These are phyloP conservation scores for Kuraishia ogatae DNA, from an alignment of 805 yeast species.

Conservation along the genomic window DNA sequence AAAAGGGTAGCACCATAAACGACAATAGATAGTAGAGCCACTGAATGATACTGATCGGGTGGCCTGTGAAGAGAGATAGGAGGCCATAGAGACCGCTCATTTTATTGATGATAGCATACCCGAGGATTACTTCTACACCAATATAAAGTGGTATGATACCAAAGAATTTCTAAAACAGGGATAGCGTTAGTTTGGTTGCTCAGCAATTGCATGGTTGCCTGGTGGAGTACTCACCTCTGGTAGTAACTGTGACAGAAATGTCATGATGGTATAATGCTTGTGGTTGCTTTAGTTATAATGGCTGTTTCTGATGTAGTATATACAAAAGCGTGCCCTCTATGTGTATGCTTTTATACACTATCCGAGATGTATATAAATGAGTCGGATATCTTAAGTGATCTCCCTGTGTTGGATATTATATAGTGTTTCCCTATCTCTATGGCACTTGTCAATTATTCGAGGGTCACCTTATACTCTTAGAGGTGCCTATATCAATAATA, in stretches of 20 bases:
- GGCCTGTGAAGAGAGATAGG: constrained; percentile 81
- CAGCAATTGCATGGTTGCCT: neutral
- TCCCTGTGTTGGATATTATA: too few relatives aligned
- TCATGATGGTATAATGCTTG: neutral
- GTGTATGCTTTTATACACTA: too few relatives aligned
- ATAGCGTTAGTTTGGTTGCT: neutral
- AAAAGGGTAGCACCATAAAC: constrained; percentile 52
- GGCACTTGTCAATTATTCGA: too few relatives aligned
- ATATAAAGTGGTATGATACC: constrained; percentile 68
- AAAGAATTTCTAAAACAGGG: constrained; percentile 41
- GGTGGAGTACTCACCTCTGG: constrained; percentile 16
- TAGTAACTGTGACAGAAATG: constrained; percentile 7
- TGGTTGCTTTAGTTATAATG: too few relatives aligned
- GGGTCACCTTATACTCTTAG: too few relatives aligned
- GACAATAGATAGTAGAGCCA: constrained; percentile 73
- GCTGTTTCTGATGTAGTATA: too few relatives aligned
- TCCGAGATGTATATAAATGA: too few relatives aligned
- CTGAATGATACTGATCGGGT: constrained; percentile 73
- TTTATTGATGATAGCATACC: constrained; percentile 74
- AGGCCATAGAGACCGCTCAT: constrained; percentile 86
- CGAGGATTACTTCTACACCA: constrained; percentile 78
- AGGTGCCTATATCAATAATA: too few relatives aligned
- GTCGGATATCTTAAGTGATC: too few relatives aligned
- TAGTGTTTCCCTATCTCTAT: too few relatives aligned
- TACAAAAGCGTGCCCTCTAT: too few relatives aligned